A percentile compares a stretch with the other conserved stretches of the same genome.
Conservation (phyloP, 345 rosid genomes). For the Litchi chinensis region DNA sequence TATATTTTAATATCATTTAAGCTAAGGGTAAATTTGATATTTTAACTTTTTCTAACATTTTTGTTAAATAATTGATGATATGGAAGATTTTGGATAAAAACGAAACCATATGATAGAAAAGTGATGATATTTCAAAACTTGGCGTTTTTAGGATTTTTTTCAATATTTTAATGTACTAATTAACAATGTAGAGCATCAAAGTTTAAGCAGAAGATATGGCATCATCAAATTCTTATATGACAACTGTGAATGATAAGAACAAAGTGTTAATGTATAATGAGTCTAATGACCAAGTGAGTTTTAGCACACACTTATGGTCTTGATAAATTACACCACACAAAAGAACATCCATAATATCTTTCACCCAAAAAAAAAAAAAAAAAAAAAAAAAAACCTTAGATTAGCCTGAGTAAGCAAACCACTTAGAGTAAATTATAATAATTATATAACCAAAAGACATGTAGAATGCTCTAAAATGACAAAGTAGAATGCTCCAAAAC, state of each 20-base stretch:
- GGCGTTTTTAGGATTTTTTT: too few species aligned
- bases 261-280: not conserved
- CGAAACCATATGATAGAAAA: too few species aligned
- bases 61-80: too few species aligned
- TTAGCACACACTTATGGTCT: not conserved
- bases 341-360: not conserved
- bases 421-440: conserved; percentile 18
- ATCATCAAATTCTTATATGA: not conserved
- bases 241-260: not conserved
- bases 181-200: not conserved
- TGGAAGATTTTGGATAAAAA: too few species aligned
- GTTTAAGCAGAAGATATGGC: conserved; percentile 12
- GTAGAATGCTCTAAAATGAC: conserved; percentile 9
- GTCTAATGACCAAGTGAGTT: not conserved
- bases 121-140: too few species aligned
- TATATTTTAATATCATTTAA: too few species aligned
- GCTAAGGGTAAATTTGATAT: too few species aligned
- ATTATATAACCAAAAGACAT: conserved; percentile 5
- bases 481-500: conserved; percentile 12
- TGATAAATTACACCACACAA: not conserved
- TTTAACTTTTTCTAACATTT: too few species aligned
- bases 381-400: conserved; percentile 54
- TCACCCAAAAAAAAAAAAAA: too few species aligned
- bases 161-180: not conserved
- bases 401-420: conserved; percentile 25